Conservation (phyloP, 768 basidiomycete genomes). For the Grammothele lineata region DNA sequence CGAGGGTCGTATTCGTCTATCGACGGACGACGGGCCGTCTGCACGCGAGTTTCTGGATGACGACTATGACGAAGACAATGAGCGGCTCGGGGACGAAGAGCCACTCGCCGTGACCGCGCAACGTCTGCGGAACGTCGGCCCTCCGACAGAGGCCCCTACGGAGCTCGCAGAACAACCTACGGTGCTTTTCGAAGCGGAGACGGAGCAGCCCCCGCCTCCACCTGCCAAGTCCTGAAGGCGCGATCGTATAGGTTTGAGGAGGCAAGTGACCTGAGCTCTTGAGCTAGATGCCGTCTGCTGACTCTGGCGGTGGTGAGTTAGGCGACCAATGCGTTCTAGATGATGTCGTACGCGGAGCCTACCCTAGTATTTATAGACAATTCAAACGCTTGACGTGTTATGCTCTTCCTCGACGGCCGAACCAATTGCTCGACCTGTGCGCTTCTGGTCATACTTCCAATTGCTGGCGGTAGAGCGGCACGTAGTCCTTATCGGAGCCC, state of each 20-base stretch:
- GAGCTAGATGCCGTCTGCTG: not conserved
- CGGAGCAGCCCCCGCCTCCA: slow-evolving; percentile 10
- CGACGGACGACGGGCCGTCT: slow-evolving; percentile 69
- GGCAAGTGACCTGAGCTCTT: not conserved
- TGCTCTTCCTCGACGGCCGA: no score
- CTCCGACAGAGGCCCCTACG: not conserved
- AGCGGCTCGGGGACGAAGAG: slow-evolving; percentile 30
- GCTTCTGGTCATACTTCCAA: no score
- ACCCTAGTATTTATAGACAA: not conserved
- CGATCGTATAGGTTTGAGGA: not conserved
- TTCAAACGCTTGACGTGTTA: no score
- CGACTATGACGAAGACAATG: slow-evolving; percentile 49
- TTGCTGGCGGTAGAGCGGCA: no score
- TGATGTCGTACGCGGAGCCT: not conserved
- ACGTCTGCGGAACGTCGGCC: slow-evolving; percentile 9
- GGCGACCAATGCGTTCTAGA: not conserved
- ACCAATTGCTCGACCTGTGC: no score
- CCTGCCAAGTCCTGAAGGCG: slow-evolving; percentile 4
- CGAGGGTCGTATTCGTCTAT: slow-evolving; percentile 62
- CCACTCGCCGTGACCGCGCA: slow-evolving; percentile 18
- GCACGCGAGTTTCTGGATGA: slow-evolving; percentile 61
- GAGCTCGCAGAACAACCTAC: no score
- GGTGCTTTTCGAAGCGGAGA: slow-evolving; percentile 4
- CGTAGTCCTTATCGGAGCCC: no score
- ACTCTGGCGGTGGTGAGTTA: not conserved